Percentiles rank a stretch among this genome's conserved stretches.
phyloP scores from a whole-genome alignment of 2,329 filamentous ascomycete genomes.

The Hypoxylon sp. region DNA sequence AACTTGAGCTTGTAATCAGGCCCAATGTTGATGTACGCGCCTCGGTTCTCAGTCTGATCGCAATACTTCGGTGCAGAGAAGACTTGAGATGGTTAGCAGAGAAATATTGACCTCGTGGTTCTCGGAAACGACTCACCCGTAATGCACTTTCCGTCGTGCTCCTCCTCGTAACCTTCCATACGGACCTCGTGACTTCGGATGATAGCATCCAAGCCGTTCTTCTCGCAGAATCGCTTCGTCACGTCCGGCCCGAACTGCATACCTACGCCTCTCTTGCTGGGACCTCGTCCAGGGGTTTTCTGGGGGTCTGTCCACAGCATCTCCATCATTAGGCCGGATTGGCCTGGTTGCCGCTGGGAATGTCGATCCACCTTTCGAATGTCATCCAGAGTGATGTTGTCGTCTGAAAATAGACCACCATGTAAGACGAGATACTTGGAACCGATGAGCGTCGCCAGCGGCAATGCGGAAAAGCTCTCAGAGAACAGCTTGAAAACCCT shows the following conservation, averaged over 20 bases:
- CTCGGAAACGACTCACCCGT: constrained; percentile 72
- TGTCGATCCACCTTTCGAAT: constrained; percentile 94
- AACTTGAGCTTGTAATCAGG: constrained; percentile 92
- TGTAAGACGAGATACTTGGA: constrained; percentile 93
- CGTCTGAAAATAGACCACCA: constrained; percentile 95
- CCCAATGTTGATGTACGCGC: constrained; percentile 97
- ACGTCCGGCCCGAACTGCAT: constrained; percentile 97
- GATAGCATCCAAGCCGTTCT: constrained; percentile 92
- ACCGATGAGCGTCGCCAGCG: constrained; percentile 91
- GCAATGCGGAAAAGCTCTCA: constrained; percentile 95
- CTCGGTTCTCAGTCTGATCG: constrained; percentile 97
- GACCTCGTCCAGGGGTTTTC: constrained; percentile 84
- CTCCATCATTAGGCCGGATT: constrained; percentile 98
- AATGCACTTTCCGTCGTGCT: constrained; percentile 95
- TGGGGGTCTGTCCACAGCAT: constrained; percentile 99
- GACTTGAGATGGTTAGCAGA: constrained; percentile 66
- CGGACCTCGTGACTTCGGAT: constrained; percentile 98
- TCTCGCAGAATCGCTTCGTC: constrained; percentile 96
- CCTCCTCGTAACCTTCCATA: constrained; percentile 99
- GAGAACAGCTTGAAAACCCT: constrained; percentile 97
- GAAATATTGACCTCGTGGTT: constrained; percentile 5
- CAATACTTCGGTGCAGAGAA: constrained; percentile 99
- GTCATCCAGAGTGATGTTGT: constrained; percentile 91
- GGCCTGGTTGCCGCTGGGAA: constrained; percentile 91
- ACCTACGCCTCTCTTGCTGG: constrained; percentile 96